Base-by-base conservation (phyloP, 2,329 filamentous ascomycete species). In the Fusarium mundagurra region DNA sequence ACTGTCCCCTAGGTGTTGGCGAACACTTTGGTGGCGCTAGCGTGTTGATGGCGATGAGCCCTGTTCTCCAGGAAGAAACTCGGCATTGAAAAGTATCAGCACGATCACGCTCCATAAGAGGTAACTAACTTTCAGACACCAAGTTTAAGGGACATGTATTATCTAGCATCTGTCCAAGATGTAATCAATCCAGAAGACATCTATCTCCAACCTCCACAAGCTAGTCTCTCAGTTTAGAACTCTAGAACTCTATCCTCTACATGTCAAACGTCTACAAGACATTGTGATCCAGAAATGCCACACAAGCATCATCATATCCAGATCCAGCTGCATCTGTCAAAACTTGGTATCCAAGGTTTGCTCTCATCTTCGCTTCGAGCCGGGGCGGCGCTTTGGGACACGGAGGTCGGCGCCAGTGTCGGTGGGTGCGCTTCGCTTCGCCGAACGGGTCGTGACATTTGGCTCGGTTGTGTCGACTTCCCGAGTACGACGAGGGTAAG, bases 121-220 rank as follows among this genome's bases (percentile, higher is more conserved):
- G n/a, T 1, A 3, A 13, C 3, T 13, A 45, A 4, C n/a, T 13
- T 4, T 17, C 12, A 0, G 17, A 22, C 8, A 45, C 17, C n/a
- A 45, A 12, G 11, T 45, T 27, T 2, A 45, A 27, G 0, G 43
- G 1, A 18, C 43, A 45, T 45, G 0, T 27, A 12, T 45, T 45
- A 45, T 11, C n/a, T 45, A 3, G n/a, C 3, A 12, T 45, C 17
- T 45, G 7, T 18, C 43, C 17, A 45, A 45, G 43, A 45, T 27
- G 17, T 45, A 27, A 45, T 45, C 43, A 45, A 45, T 27, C 17
- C 11, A 27, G 43, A 24, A 45, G 11, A 27, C n/a, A 27, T 45
- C 43, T 27, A 27, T 27, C 17, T 45, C 14, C 17, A 45, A 27
- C 16, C n/a, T 0, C 3, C 4, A 45, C 5, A 27, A 3, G n/a